Conservation (phyloP, 2,329 filamentous ascomycete genomes). For the Gyromitra esculenta region DNA sequence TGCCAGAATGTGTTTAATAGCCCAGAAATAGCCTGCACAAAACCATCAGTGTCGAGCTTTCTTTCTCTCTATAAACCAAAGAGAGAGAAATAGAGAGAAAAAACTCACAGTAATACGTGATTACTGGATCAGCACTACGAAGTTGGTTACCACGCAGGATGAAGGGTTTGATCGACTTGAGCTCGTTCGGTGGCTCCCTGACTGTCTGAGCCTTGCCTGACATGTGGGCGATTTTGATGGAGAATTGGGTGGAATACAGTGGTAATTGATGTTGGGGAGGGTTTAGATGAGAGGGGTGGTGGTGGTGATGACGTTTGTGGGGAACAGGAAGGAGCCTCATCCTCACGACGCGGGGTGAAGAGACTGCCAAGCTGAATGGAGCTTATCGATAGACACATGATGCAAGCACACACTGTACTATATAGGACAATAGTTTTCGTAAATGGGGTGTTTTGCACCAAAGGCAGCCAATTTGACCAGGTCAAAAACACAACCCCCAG, state of each 20-base stretch:
- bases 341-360: neutral
- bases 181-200: constrained; percentile 72
- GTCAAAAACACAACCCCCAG: too few species aligned
- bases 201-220: constrained; percentile 28
- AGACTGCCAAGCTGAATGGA: neutral
- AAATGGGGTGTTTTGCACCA: too few species aligned
- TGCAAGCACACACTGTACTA: too few species aligned
- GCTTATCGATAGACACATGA: constrained; percentile 33
- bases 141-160: constrained; percentile 85
- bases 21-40: constrained; percentile 81
- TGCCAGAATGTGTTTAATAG: constrained; percentile 88
- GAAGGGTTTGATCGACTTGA: constrained; percentile 84
- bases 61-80: neutral
- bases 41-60: constrained; percentile 49
- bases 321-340: neutral
- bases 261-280: neutral
- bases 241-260: neutral
- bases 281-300: neutral
- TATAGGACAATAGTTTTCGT: too few species aligned
- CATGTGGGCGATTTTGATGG: constrained; percentile 2
- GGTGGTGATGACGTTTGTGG: constrained; percentile 21
- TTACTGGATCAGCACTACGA: constrained; percentile 82
- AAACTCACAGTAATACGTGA: constrained; percentile 93
- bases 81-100: neutral
- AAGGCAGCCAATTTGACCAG: too few species aligned